These are phyloP conservation scores for Yamadazyma atlantica DNA, from an alignment of 1,139 yeast genomes.

Conservation along the genomic window DNA sequence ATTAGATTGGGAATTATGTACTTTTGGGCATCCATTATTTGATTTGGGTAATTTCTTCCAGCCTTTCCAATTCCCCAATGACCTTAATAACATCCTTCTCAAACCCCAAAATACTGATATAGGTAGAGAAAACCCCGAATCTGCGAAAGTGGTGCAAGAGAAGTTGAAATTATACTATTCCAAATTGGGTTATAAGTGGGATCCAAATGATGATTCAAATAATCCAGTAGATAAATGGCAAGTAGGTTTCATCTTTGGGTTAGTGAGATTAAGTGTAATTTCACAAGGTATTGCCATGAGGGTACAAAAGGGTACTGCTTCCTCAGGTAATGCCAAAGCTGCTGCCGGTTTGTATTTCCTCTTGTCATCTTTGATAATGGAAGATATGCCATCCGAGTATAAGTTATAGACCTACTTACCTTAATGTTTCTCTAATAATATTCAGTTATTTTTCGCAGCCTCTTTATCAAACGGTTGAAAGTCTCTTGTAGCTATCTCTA, in stretches of 20 bases:
- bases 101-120: slow-evolving; percentile 31
- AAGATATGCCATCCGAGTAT: slow-evolving; percentile 13
- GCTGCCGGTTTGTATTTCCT: slow-evolving; percentile 45
- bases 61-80: slow-evolving; percentile 51
- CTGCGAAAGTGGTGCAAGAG: slow-evolving; percentile 22
- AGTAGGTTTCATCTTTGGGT: slow-evolving; percentile 60
- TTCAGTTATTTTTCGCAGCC: too few species aligned
- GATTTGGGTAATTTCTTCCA: slow-evolving; percentile 63
- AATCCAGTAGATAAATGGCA: slow-evolving; percentile 50
- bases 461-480: too few species aligned
- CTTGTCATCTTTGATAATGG: slow-evolving; percentile 40
- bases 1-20: slow-evolving; percentile 69
- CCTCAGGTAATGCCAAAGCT: slow-evolving; percentile 53
- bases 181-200: slow-evolving; percentile 36
- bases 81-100: slow-evolving; percentile 29
- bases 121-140: slow-evolving; percentile 37
- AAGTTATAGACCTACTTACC: slow-evolving; percentile 9
- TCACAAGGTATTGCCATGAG: slow-evolving; percentile 71
- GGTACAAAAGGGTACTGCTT: slow-evolving; percentile 56
- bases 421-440: too few species aligned
- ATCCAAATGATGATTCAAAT: slow-evolving; percentile 29
- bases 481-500: too few species aligned
- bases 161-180: slow-evolving; percentile 28
- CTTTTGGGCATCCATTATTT: slow-evolving; percentile 66
- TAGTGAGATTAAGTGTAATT: slow-evolving; percentile 59